phyloP scores from a whole-genome alignment of 2,329 filamentous ascomycete genomes.

The Emmonsiellopsis sp. region DNA sequence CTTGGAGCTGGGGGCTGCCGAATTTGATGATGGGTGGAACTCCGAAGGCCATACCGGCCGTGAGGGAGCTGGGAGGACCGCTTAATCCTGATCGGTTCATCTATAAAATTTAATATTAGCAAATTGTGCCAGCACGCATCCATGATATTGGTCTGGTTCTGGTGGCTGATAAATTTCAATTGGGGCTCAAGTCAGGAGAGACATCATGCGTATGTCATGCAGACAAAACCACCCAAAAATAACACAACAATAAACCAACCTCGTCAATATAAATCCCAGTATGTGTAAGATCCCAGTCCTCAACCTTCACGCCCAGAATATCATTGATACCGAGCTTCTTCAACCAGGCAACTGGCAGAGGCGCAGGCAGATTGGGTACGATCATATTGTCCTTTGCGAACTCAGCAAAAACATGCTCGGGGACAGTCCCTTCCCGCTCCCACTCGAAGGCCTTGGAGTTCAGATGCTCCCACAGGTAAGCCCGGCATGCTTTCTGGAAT shows the following conservation, averaged over 20 bases:
- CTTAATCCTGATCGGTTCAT: constrained; percentile 56
- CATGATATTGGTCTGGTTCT: too few relatives aligned
- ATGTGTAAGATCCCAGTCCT: constrained; percentile 66
- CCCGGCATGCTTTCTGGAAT: constrained; percentile 60
- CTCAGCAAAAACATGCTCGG: constrained; percentile 52
- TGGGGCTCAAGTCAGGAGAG: not conserved
- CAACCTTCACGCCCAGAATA: constrained; percentile 57
- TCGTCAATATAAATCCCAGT: constrained; percentile 62
- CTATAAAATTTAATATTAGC: constrained; percentile 21
- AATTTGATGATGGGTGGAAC: constrained; percentile 64
- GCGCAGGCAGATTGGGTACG: constrained; percentile 59
- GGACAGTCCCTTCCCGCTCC: constrained; percentile 57
- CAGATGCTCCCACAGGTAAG: constrained; percentile 56
- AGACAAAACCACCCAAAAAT: not conserved
- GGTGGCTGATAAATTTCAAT: too few relatives aligned
- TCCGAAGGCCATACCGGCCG: constrained; percentile 62
- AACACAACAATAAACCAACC: constrained; percentile 22
- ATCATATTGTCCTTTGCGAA: constrained; percentile 61
- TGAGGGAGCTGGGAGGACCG: constrained; percentile 57
- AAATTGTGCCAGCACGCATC: not conserved
- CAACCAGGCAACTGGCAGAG: constrained; percentile 59
- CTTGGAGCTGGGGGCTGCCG: constrained; percentile 52
- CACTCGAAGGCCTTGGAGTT: constrained; percentile 56
- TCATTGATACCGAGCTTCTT: constrained; percentile 56
- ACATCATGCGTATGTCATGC: not conserved